A percentile compares a stretch with the other conserved stretches of the same genome.
These are phyloP conservation scores for Schizochytrium sp. DNA, from an alignment of 108 stramenopile species.

Conservation along the genomic window DNA sequence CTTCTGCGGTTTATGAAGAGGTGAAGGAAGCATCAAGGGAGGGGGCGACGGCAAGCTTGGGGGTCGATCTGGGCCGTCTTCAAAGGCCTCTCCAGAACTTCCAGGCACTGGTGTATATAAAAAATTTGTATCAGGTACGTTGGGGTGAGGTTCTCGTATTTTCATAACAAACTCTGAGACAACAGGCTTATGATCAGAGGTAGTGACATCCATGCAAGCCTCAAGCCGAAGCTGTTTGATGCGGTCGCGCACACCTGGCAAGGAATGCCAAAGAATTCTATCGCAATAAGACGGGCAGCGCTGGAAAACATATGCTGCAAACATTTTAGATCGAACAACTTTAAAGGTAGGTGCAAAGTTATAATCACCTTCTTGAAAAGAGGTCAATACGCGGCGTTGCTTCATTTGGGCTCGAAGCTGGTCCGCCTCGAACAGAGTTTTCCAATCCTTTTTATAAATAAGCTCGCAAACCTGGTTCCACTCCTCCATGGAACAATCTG, in stretches of 20 bases:
- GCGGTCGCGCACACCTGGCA: slow-evolving; percentile 20
- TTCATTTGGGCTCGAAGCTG: slow-evolving; percentile 33
- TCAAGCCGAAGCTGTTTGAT: slow-evolving; percentile 51
- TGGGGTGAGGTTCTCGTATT: background rate
- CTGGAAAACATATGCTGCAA: background rate
- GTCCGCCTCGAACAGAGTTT: background rate
- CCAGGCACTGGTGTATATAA: too few relatives aligned
- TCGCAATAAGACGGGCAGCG: slow-evolving; percentile 57
- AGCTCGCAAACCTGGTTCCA: slow-evolving; percentile 32
- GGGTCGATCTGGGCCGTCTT: too few relatives aligned
- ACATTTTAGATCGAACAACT: background rate
- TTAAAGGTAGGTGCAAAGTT: slow-evolving; percentile 57
- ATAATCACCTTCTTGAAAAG: slow-evolving; percentile 26
- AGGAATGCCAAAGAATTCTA: slow-evolving; percentile 47
- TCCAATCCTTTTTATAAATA: background rate
- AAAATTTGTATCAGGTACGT: background rate
- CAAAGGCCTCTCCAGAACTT: too few relatives aligned
- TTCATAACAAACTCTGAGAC: slow-evolving; percentile 40
- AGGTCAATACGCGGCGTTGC: slow-evolving; percentile 15
- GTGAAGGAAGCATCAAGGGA: too few relatives aligned
- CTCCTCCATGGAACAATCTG: slow-evolving; percentile 1
- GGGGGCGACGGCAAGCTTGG: too few relatives aligned
- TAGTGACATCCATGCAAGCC: slow-evolving; percentile 1
- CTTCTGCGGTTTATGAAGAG: too few relatives aligned
- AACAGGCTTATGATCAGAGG: slow-evolving; percentile 48